phyloP scores from a whole-genome alignment of 108 stramenopile genomes.

The Asterionellopsis glacialis region DNA sequence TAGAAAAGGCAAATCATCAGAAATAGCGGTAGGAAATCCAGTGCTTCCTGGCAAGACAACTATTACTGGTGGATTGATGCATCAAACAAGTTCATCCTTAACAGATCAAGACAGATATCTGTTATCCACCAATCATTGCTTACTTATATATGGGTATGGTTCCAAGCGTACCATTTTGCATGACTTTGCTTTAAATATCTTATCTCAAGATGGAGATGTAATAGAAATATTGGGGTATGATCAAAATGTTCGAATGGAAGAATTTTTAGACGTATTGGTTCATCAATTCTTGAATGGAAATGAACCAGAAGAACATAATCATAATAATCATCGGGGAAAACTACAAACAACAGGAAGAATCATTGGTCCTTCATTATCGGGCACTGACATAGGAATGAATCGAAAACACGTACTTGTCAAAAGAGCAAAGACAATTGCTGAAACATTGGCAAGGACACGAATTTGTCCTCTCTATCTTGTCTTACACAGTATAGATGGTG shows the following conservation, averaged over 20 bases:
- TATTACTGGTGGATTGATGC: no score
- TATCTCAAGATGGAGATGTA: not conserved
- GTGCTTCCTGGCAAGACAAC: no score
- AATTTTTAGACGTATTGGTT: not conserved
- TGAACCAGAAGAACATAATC: not conserved
- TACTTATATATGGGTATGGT: not conserved
- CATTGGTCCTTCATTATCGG: not conserved
- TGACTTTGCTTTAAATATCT: not conserved
- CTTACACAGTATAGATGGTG: constrained; percentile 72
- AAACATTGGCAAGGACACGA: not conserved
- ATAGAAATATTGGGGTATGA: not conserved
- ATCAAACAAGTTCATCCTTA: no score
- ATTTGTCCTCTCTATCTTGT: constrained; percentile 46
- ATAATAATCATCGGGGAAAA: not conserved
- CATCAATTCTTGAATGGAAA: not conserved
- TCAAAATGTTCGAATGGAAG: not conserved
- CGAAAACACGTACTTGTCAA: not conserved
- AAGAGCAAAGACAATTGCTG: not conserved
- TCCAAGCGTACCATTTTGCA: not conserved
- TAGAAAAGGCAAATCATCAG: no score
- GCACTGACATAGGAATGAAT: not conserved
- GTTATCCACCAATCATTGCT: not conserved
- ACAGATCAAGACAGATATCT: not conserved
- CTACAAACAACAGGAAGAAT: not conserved
- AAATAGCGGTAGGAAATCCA: no score